These are phyloP conservation scores for Zasmidium cellare DNA, from an alignment of 2,329 filamentous ascomycete genomes.

Conservation along the genomic window DNA sequence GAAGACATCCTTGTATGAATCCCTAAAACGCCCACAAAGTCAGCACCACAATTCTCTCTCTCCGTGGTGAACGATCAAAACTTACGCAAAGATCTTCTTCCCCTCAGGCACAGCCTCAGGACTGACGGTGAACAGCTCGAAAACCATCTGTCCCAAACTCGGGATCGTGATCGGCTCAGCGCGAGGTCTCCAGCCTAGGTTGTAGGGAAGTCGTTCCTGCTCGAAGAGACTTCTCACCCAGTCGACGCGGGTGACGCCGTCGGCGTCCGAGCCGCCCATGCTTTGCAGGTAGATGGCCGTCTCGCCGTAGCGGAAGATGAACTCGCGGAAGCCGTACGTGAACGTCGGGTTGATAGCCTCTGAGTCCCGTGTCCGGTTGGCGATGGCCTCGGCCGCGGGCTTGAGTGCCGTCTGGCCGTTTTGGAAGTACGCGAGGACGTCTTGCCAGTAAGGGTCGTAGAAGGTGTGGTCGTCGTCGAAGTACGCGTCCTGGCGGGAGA, in stretches of 20 bases:
- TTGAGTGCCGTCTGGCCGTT: constrained; percentile 29
- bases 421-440: constrained; percentile 29
- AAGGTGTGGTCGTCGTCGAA: constrained; percentile 38
- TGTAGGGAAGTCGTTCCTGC: constrained; percentile 38
- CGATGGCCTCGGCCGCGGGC: constrained; percentile 32
- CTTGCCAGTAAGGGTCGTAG: constrained; percentile 35
- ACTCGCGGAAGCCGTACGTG: constrained; percentile 34
- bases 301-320: constrained; percentile 39
- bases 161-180: constrained; percentile 26
- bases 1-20: constrained; percentile 29
- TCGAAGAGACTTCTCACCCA: constrained; percentile 39
- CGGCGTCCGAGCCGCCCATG: constrained; percentile 35
- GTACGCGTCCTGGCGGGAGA: constrained; percentile 35
- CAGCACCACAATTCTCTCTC: neutral
- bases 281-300: constrained; percentile 39
- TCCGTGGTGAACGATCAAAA: neutral
- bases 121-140: constrained; percentile 24
- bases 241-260: constrained; percentile 35
- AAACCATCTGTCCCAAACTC: constrained; percentile 27
- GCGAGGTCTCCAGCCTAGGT: constrained; percentile 37
- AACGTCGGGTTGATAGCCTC: constrained; percentile 33
- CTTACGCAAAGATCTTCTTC: constrained; percentile 18
- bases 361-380: constrained; percentile 32
- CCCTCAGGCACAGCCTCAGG: constrained; percentile 25
- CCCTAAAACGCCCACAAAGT: constrained; percentile 13